Evolutionary conservation across 116 monocot genomes (phyloP), one percentile per base, ranked within the genome.

Genomic region (Papilionanthe hybrid): DNA sequence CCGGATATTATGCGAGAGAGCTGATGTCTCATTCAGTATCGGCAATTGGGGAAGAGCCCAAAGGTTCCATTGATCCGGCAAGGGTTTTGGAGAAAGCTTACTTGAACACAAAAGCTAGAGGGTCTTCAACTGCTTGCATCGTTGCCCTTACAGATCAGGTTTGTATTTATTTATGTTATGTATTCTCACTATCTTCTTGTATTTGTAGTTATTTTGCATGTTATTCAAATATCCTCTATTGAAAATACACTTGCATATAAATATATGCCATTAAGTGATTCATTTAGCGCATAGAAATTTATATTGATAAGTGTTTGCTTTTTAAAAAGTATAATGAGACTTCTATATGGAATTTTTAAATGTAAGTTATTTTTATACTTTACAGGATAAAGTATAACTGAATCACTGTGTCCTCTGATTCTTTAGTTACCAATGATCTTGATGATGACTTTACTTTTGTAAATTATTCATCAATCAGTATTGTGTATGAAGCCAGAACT

Each of bases 91-190:
- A 95, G 83, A 99, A 90, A 85, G 99, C 99, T 81, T 89, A 99
- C 65, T 55, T 78, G 66, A 87, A 81, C 82, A 99, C 99, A 7
- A 95, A 95, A 83, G 86, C 92, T 53, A 87, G 69, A 63, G 99
- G 99, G 78, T 95, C 95, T 41, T 99, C 99, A 77, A 99, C 99
- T 53, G 99, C 99, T 5, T 99, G 99, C 79, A 95, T 99, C 60
- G 87, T 99, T 84, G 88, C 93, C 65, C 93, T 99, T 45, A 92
- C 92, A 53, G 84, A 90, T n/a, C 85, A 93, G 92, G 95, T 99
- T 82, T 77, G 77, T 28, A 19, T n/a, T 73, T 42, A 43, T 73
- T 20, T 73, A 20, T 41, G 43, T 73, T 9, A 6, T 42, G 7
- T 73, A 41, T 73, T 20, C 4, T 73, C 4, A 41, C 4, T 66